Base-by-base conservation (phyloP, 768 basidiomycete genomes). In the Podaxis mareebaensis region DNA sequence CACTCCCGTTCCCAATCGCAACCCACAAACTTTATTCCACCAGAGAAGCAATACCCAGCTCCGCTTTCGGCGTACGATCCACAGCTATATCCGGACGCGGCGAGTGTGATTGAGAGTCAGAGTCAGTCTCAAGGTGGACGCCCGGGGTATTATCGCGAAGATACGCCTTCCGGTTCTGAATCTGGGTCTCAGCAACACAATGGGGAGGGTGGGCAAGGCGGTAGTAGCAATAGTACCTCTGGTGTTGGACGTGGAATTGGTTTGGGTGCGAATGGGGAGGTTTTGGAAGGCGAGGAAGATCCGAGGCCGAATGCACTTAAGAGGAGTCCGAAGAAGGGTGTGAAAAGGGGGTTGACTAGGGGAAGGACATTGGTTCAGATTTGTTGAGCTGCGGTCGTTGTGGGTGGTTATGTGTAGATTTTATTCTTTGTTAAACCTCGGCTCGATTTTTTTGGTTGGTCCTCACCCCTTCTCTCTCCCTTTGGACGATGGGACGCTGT, bases 31-130 rank as follows among this genome's bases (percentile, higher is more conserved):
- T 62, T 66, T 10, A 24, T 56, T 17, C 64, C 73, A 8, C 72
- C 74, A 10, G 60, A 56, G 44, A 75, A 75, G 64, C 77, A 78
- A 64, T 78, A 75, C 66, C 77, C 78, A 28, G 77, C 76, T 0
- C 77, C 76, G 1, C 53, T 76, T 11, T 71, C 74, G 13, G 63
- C 73, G 4, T 79, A 79, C 52, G 71, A 78, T 40, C 77, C 76
- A 0, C 53, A 66, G 13, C 13, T 77, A 7, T 78, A 78, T 72
- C 77, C 77, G 0, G 74, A 79, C 28, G 77, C 76, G 0, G 73
- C 73, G 30, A 65, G 64, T 13, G 68, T 74, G 4, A 77, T 76
- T 30, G 67, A 68, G 51, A 71, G 46, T 67, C 64, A 6, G 68
- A 68, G 44, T 54, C 60, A 69, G 38, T 46, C 58, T 36, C 52